Conservation (phyloP, 495 filamentous ascomycete species). For the Xylaria nigripes region DNA sequence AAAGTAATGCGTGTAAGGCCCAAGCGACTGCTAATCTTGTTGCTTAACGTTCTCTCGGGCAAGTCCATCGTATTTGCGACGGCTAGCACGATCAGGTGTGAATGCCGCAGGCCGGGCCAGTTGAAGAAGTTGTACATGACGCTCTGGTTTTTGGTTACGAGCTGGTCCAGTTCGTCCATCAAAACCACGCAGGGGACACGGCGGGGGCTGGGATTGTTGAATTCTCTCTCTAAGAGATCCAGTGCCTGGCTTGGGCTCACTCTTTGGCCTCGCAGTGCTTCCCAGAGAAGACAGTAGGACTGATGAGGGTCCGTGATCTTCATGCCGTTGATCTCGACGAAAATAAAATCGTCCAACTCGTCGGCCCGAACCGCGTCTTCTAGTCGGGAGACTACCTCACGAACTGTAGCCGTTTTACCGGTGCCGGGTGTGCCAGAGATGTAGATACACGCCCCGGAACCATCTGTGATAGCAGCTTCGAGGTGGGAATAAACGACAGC, state of each 20-base stretch:
- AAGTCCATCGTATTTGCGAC: slow-evolving; percentile 99
- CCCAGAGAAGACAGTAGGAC: slow-evolving; percentile 91
- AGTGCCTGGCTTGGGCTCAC: slow-evolving; percentile 89
- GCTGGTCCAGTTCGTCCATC: slow-evolving; percentile 98
- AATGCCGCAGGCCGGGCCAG: slow-evolving; percentile 91
- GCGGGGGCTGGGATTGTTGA: slow-evolving; percentile 79
- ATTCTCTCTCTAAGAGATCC: slow-evolving; percentile 83
- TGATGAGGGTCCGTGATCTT: slow-evolving; percentile 98
- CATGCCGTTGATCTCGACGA: slow-evolving; percentile 99
- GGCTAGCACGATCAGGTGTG: slow-evolving; percentile 86
- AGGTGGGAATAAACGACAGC: slow-evolving; percentile 85
- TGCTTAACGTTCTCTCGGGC: slow-evolving; percentile 90
- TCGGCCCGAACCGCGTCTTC: slow-evolving; percentile 77
- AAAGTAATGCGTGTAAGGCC: slow-evolving; percentile 91
- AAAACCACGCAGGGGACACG: slow-evolving; percentile 93
- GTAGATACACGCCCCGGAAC: slow-evolving; percentile 92
- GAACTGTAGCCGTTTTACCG: slow-evolving; percentile 95
- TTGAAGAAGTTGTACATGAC: slow-evolving; percentile 99
- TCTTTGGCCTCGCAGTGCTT: slow-evolving; percentile 86
- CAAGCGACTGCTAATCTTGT: slow-evolving; percentile 92
- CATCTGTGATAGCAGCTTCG: slow-evolving; percentile 88
- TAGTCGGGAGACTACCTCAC: slow-evolving; percentile 85
- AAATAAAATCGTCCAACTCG: slow-evolving; percentile 97
- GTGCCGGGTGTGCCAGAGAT: slow-evolving; percentile 99
- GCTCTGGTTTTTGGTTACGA: slow-evolving; percentile 93